Conservation (phyloP, 2,329 filamentous ascomycete genomes). For the Ascochyta koolunga region DNA sequence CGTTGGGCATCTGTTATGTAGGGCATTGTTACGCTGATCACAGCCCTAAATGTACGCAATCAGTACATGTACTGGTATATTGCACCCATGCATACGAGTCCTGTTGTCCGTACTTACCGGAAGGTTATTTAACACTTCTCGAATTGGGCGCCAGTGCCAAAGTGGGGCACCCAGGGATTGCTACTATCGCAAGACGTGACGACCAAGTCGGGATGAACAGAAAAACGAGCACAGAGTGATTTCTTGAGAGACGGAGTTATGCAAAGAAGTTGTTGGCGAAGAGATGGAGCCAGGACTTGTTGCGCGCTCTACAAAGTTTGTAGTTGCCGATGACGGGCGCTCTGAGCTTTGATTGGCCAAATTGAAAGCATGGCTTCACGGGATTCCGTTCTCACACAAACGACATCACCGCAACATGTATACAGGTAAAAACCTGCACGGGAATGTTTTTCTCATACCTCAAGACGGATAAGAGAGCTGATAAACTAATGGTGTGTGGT, state of each 20-base stretch:
- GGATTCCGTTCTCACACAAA: neutral
- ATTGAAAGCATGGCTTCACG: constrained; percentile 22
- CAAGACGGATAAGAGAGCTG: neutral
- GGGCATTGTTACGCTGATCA: constrained; percentile 24
- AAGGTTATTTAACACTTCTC: neutral
- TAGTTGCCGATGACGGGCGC: constrained; percentile 4
- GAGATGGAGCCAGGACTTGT: constrained; percentile 1
- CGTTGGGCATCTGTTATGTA: constrained; percentile 42
- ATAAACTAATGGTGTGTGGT: constrained; percentile 21
- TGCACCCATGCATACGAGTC: neutral
- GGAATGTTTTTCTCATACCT: neutral
- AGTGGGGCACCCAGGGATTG: neutral
- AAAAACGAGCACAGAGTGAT: neutral
- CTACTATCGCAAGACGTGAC: neutral
- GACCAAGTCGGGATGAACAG: neutral
- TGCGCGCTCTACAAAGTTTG: constrained; percentile 6
- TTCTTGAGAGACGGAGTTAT: neutral
- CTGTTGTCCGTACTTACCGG: neutral
- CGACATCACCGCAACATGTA: neutral
- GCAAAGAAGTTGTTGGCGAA: constrained; percentile 1
- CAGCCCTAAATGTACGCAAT: neutral
- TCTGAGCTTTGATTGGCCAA: constrained; percentile 29
- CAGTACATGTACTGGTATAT: neutral
- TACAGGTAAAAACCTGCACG: neutral
- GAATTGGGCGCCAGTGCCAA: neutral